Evolutionary conservation across 257 asterid species (phyloP).

Genomic region (Scutellaria baicalensis): DNA sequence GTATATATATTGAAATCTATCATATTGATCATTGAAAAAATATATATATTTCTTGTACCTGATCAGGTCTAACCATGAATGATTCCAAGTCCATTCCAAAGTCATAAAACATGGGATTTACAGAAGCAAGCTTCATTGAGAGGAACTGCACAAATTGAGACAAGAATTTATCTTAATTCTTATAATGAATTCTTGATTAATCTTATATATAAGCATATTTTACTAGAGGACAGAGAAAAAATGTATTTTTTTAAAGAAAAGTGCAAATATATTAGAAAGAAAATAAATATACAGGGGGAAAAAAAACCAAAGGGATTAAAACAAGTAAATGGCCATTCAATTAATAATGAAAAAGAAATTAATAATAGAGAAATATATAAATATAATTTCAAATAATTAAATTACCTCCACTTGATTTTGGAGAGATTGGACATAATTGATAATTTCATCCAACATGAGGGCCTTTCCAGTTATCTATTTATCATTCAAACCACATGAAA

Average conservation of each 20-base stretch:
- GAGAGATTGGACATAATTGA: slow-evolving; percentile 83
- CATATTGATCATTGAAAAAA: too few relatives aligned
- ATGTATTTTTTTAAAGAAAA: too few relatives aligned
- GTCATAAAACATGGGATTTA: slow-evolving; percentile 62
- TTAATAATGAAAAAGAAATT: too few relatives aligned
- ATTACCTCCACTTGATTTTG: slow-evolving; percentile 90
- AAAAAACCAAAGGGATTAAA: too few relatives aligned
- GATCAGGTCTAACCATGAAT: slow-evolving; percentile 50
- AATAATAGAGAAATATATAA: too few relatives aligned
- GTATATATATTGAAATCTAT: background rate
- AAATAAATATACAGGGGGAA: too few relatives aligned
- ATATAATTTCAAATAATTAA: background rate
- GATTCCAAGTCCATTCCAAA: slow-evolving; percentile 67
- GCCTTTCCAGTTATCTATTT: slow-evolving; percentile 88
- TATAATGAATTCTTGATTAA: too few relatives aligned
- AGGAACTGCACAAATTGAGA: slow-evolving; percentile 48
- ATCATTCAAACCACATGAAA: slow-evolving; percentile 39
- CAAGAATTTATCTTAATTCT: background rate
- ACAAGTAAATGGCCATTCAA: background rate
- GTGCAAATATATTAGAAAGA: too few relatives aligned
- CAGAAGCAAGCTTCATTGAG: slow-evolving; percentile 88
- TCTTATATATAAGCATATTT: too few relatives aligned
- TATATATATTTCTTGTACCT: too few relatives aligned
- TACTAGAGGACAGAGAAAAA: too few relatives aligned
- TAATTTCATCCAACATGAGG: slow-evolving; percentile 93